Evolutionary conservation across 768 basidiomycete species (phyloP).

Genomic region (Phylloporus scabripes): DNA sequence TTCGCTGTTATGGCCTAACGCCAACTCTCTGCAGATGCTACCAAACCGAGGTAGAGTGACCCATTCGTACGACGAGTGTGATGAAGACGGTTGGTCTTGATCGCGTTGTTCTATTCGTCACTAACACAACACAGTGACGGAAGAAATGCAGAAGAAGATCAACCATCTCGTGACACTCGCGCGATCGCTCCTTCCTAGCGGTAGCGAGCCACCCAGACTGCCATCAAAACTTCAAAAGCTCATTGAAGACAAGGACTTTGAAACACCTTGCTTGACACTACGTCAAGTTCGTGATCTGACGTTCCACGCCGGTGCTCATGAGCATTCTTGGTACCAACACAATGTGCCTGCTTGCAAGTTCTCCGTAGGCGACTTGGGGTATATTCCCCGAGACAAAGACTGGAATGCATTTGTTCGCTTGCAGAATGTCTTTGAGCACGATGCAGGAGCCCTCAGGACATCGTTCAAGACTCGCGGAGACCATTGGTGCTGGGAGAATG

Average conservation of each 20-base stretch:
- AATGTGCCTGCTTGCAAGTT: conserved; percentile 39
- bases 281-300: conserved; percentile 36
- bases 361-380: conserved; percentile 42
- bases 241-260: conserved; percentile 30
- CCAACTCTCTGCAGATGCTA: conserved; percentile 33
- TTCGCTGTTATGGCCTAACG: not conserved
- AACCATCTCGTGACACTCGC: conserved; percentile 39
- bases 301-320: conserved; percentile 31
- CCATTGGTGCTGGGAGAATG: conserved; percentile 37
- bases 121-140: conserved; percentile 21
- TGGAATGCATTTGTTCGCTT: conserved; percentile 38
- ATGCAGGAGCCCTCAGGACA: conserved; percentile 18
- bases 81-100: conserved; percentile 19
- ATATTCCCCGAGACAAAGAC: conserved; percentile 32
- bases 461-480: conserved; percentile 23
- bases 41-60: conserved; percentile 35
- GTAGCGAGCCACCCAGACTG: conserved; percentile 27
- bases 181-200: conserved; percentile 35
- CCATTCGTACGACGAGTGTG: conserved; percentile 20
- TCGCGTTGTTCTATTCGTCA: not conserved
- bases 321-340: conserved; percentile 38
- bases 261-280: conserved; percentile 28
- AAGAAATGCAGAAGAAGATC: conserved; percentile 35
- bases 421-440: conserved; percentile 35
- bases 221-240: conserved; percentile 30